Conservation (phyloP, 192 early-diverging fungal genomes). For the Cetraspora pellucida region DNA sequence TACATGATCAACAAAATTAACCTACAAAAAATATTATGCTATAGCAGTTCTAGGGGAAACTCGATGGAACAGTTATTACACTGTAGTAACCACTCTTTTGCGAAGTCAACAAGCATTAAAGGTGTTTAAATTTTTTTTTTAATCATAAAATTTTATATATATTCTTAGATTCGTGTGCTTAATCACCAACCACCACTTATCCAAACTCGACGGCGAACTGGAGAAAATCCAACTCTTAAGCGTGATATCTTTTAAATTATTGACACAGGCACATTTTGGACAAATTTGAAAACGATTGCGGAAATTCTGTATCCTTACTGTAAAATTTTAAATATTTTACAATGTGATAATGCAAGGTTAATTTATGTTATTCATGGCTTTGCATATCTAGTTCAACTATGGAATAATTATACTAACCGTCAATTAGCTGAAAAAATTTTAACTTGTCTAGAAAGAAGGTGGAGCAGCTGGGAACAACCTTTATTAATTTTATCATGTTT, state of each 20-base stretch:
- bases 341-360: too few species aligned
- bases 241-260: too few species aligned
- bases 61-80: conserved; percentile 15
- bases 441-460: neutral
- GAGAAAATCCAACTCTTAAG: too few species aligned
- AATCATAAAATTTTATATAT: neutral
- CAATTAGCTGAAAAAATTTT: neutral
- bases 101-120: neutral
- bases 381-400: neutral
- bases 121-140: neutral
- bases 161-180: too few species aligned
- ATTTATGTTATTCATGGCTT: neutral
- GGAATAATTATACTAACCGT: neutral
- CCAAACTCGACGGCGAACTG: too few species aligned
- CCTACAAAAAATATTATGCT: conserved; percentile 17
- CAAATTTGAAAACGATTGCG: neutral
- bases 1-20: conserved; percentile 5
- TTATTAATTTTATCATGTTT: neutral
- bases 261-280: too few species aligned
- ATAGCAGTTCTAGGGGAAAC: neutral
- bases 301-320: neutral
- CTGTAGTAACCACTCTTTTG: neutral
- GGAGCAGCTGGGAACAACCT: neutral
- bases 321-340: neutral
- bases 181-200: too few species aligned